These are phyloP conservation scores for Tolypocladium paradoxum DNA, from an alignment of 2,329 filamentous ascomycete species.

Conservation along the genomic window DNA sequence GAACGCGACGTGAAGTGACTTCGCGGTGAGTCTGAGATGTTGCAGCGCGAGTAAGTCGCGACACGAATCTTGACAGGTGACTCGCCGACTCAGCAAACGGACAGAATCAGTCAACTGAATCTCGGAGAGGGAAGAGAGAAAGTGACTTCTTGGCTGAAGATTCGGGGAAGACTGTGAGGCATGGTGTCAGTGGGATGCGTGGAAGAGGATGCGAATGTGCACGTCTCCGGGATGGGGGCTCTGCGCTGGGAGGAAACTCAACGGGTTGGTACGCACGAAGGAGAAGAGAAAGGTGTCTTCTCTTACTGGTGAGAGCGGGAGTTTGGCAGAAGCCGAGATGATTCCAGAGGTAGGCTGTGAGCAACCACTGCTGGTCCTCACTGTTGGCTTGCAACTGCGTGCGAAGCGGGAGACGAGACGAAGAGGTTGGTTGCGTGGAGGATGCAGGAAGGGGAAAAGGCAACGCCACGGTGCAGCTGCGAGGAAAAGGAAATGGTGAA, in stretches of 20 bases:
- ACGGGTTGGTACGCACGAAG: background rate
- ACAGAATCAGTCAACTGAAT: background rate
- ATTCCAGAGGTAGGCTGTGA: background rate
- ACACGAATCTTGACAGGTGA: background rate
- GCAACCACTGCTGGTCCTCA: background rate
- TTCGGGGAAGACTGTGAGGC: background rate
- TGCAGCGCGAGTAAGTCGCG: background rate
- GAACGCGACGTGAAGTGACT: background rate
- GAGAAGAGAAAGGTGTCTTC: background rate
- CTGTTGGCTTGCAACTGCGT: background rate
- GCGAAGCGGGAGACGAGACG: background rate
- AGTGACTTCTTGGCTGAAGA: background rate
- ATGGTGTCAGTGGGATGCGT: background rate
- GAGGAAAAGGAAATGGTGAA: background rate
- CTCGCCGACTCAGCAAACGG: background rate
- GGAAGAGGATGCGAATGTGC: background rate
- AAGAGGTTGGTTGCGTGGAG: background rate
- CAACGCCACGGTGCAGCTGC: background rate
- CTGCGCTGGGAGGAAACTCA: background rate
- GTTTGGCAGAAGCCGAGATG: background rate
- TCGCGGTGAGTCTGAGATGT: background rate
- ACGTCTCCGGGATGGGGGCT: too few relatives aligned
- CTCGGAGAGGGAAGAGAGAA: background rate
- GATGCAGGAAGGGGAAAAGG: background rate
- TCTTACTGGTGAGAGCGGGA: background rate